These are phyloP conservation scores for Lactifluus pinguis DNA, from an alignment of 768 basidiomycete species.

Conservation along the genomic window DNA sequence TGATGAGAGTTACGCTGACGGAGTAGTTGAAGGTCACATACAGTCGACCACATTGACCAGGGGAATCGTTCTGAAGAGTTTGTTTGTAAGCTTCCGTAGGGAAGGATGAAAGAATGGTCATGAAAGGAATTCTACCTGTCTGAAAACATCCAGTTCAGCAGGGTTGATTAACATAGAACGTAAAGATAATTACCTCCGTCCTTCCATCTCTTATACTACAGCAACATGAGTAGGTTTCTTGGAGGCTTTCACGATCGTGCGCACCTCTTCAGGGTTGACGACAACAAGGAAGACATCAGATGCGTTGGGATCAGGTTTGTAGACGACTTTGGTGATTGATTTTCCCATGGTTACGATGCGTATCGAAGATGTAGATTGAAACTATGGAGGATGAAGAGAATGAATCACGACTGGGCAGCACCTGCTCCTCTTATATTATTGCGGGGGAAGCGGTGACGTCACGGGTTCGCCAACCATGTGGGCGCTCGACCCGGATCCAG, in stretches of 20 bases:
- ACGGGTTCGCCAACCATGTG: slow-evolving; percentile 4
- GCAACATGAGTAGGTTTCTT: background rate
- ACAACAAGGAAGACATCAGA: slow-evolving; percentile 67
- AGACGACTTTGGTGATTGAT: slow-evolving; percentile 58
- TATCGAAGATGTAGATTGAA: background rate
- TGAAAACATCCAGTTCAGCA: slow-evolving; percentile 25
- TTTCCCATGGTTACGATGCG: slow-evolving; percentile 31
- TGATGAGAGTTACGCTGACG: background rate
- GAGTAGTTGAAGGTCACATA: slow-evolving; percentile 31
- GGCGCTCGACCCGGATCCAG: background rate
- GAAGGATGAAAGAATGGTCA: slow-evolving; percentile 45
- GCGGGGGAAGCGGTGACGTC: slow-evolving; percentile 10
- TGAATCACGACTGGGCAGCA: background rate
- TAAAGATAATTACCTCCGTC: slow-evolving; percentile 52
- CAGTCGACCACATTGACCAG: slow-evolving; percentile 76
- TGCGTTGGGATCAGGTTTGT: slow-evolving; percentile 65
- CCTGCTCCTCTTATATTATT: slow-evolving; percentile 19
- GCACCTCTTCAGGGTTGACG: slow-evolving; percentile 56
- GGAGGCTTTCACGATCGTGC: slow-evolving; percentile 17
- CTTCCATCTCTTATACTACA: slow-evolving; percentile 71
- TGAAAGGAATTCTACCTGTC: slow-evolving; percentile 55
- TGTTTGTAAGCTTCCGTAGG: background rate
- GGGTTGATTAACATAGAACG: slow-evolving; percentile 16
- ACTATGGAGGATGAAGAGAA: background rate
- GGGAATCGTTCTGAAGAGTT: slow-evolving; percentile 47